A percentile compares a stretch with the other conserved stretches of the same genome.
Evolutionary conservation across 2,329 filamentous ascomycete genomes (phyloP).

Genomic region (Diaporthe destruens): DNA sequence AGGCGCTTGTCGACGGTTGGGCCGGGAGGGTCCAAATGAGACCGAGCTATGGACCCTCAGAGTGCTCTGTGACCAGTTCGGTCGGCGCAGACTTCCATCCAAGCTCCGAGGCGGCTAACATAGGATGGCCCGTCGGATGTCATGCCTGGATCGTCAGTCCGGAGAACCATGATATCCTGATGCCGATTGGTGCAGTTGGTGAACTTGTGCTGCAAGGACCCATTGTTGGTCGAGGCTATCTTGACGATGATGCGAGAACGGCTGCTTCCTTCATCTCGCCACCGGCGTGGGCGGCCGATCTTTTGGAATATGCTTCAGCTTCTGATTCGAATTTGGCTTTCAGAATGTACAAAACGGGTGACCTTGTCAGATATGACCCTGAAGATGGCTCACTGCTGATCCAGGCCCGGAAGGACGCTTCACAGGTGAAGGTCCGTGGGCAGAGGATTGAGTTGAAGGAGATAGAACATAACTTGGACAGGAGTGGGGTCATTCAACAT

Average conservation of each 20-base stretch:
- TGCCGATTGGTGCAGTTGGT: slow-evolving; percentile 62
- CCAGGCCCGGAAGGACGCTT: slow-evolving; percentile 71
- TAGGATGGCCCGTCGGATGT: background rate
- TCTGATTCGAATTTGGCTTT: background rate
- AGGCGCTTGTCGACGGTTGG: background rate
- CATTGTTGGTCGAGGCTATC: slow-evolving; percentile 72
- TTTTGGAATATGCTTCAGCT: background rate
- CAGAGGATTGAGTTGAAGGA: slow-evolving; percentile 72
- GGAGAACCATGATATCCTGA: slow-evolving; percentile 59
- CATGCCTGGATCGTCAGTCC: slow-evolving; percentile 63
- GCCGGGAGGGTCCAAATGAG: background rate
- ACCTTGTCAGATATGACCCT: slow-evolving; percentile 66
- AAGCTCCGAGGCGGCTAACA: background rate
- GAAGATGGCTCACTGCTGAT: slow-evolving; percentile 65
- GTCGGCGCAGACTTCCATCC: background rate
- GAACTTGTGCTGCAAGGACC: slow-evolving; percentile 68
- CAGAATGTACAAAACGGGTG: slow-evolving; percentile 67
- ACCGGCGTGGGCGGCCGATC: slow-evolving; percentile 27
- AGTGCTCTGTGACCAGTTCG: background rate
- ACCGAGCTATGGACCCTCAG: slow-evolving; percentile 1
- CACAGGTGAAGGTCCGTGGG: slow-evolving; percentile 77
- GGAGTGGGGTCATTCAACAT: background rate
- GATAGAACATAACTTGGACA: slow-evolving; percentile 63
- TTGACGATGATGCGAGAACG: slow-evolving; percentile 70
- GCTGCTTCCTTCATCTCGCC: slow-evolving; percentile 65